Base-by-base conservation (phyloP, 1,284 basidiomycete species). In the Pyrrhoderma noxium region DNA sequence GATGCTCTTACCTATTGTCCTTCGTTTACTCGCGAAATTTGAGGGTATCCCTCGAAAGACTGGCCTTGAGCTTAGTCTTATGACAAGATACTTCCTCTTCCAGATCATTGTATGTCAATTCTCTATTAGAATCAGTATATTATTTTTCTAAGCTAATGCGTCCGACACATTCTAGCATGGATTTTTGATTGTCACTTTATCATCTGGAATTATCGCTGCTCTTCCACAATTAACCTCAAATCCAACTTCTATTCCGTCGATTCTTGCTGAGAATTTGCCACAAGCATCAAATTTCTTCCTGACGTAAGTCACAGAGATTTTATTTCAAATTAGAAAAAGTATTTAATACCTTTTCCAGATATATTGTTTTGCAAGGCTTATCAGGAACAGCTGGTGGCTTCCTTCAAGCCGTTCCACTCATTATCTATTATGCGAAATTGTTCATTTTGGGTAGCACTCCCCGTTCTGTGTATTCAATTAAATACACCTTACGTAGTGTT, bases 251-350 rank as follows among this genome's bases (percentile, higher is more conserved):
- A 70, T 86, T 25, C 83, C 91, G 0, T 73, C 68, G 0, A 67
- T 88, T 8, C 73, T 96, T 44, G 87, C 92, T 0, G 57, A 68
- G 37, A 82, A 91, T 49, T 72, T 99, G 18, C 95, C 95, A 0
- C 66, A 76, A 55, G 89, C 92, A 0, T 91, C 89, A n/a, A 93
- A 83, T 52, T 99, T 96, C 80, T 97, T 97, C 85, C 74, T 98
- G 47, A 54, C 52, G 52, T 54, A 38, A 16, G 52, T 54, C 5
- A 3, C 8, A 14, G 11, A 31, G 11, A 31, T 31, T 7, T 16
- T 23, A 21, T 5, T 23, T 19, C 14, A 22, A 0, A 2, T 41
- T 45, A 9, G 40, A 2, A 34, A 9, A 42, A 16, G 18, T 5
- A 40, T 16, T 22, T 39, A 39, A 46, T 47, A 8, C 14, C 13